Conservation (phyloP, 202 grass and related monocot genomes). For the Zoysia matrella region DNA sequence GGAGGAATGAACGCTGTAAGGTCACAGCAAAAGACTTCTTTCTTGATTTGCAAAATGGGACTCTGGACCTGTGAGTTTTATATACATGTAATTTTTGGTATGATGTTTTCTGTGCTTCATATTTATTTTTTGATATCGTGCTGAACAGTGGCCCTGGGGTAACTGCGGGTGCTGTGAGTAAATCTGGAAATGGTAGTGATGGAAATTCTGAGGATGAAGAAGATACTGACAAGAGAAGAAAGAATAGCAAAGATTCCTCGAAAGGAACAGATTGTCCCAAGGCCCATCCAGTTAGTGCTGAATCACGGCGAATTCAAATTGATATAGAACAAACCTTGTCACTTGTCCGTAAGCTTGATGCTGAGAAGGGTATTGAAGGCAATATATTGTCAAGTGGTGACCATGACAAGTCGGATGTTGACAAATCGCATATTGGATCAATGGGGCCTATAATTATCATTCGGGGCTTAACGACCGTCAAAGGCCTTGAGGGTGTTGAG, state of each 20-base stretch:
- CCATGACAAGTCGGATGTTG: slow-evolving; percentile 68
- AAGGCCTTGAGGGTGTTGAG: slow-evolving; percentile 95
- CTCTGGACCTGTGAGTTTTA: slow-evolving; percentile 82
- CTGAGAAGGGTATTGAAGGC: slow-evolving; percentile 81
- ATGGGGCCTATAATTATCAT: slow-evolving; percentile 99
- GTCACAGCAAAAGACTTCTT: slow-evolving; percentile 77
- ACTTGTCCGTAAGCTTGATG: slow-evolving; percentile 79
- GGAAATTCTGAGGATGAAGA: slow-evolving; percentile 90
- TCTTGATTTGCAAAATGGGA: slow-evolving; percentile 94
- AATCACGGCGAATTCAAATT: slow-evolving; percentile 71
- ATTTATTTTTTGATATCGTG: slow-evolving; percentile 47
- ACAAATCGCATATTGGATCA: slow-evolving; percentile 89
- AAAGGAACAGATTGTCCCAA: slow-evolving; percentile 75
- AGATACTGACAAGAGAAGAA: slow-evolving; percentile 85
- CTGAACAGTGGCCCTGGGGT: slow-evolving; percentile 79
- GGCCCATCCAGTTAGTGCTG: slow-evolving; percentile 79
- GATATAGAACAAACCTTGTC: slow-evolving; percentile 82
- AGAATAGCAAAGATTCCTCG: slow-evolving; percentile 54
- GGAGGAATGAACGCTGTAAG: slow-evolving; percentile 82
- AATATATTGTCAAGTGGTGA: slow-evolving; percentile 68
- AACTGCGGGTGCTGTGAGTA: slow-evolving; percentile 49
- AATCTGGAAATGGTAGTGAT: slow-evolving; percentile 68
- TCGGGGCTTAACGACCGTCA: slow-evolving; percentile 88
- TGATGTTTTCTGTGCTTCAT: slow-evolving; percentile 14
- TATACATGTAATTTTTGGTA: slow-evolving; percentile 28